A percentile compares a stretch with the other conserved stretches of the same genome.
phyloP scores from a whole-genome alignment of 306 rosid species.

The Calophaca sinica region DNA sequence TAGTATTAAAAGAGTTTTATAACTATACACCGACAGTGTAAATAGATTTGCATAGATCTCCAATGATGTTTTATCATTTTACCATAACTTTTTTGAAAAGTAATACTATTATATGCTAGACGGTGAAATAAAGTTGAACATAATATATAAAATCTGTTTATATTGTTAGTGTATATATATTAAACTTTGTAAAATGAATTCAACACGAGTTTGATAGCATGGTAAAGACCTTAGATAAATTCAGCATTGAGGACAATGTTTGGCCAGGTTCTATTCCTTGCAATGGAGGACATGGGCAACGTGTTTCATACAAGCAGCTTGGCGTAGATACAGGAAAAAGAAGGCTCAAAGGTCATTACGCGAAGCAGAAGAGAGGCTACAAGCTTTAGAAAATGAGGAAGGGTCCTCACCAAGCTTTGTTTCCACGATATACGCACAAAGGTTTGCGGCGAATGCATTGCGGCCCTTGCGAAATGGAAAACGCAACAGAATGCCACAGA shows the following conservation, averaged over 20 bases:
- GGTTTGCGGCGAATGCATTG: constrained; percentile 49
- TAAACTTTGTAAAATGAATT: too few species aligned
- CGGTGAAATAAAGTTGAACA: too few species aligned
- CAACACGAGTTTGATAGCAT: too few species aligned
- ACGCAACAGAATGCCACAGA: constrained; percentile 33
- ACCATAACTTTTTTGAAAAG: too few species aligned
- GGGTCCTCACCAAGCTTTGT: constrained; percentile 49
- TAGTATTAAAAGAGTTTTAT: too few species aligned
- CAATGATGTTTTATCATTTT: too few species aligned
- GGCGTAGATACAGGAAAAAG: constrained; percentile 64
- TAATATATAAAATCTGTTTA: too few species aligned
- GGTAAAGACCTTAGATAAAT: background rate
- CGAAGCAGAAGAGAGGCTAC: constrained; percentile 53
- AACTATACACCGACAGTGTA: too few species aligned
- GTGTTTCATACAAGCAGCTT: constrained; percentile 75
- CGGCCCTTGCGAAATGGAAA: constrained; percentile 32
- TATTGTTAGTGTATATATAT: too few species aligned
- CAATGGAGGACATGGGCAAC: constrained; percentile 88
- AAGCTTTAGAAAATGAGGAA: constrained; percentile 37
- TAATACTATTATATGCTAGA: too few species aligned
- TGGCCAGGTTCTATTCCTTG: constrained; percentile 53
- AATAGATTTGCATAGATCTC: too few species aligned
- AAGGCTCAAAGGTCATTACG: constrained; percentile 55
- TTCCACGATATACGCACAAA: constrained; percentile 45
- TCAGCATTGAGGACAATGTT: background rate